Base-by-base conservation (phyloP, 2,329 filamentous ascomycete genomes). In the Aspergillus ruber region DNA sequence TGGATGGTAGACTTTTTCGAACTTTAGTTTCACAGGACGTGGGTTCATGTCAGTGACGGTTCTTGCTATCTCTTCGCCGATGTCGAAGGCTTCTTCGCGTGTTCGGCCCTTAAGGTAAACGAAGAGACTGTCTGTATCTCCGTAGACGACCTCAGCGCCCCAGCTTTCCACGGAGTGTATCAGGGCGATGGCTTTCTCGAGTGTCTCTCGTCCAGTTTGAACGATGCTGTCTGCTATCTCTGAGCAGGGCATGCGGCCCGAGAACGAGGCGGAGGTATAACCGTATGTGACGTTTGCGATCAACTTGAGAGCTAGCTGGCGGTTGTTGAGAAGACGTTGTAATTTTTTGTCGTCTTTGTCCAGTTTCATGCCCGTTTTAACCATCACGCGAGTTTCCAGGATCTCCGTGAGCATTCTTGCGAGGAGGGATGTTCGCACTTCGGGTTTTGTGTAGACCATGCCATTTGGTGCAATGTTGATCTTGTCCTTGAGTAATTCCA, bases 211-310 rank as follows among this genome's bases (percentile, higher is more conserved):
- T 0, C 87, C 93, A 0, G 91, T 95, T 66, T 98, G 91, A 0
- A 98, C 93, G 59, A 98, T 98, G 67, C 89, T 95, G 71, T 98
- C 93, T 6, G 93, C 93, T 54, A 98, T 95, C 67, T 98, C 93
- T 1, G 90, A 89, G 66, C 93, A 98, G 0, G 93, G 93, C 93
- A 98, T 97, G 20, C 93, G 83, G 0, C 93, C 93, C 0, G 91
- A 97, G 67, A 96, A 98, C 0, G 89, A 94, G 0, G 93, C 93
- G 2, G 93, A 97, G 0, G 93, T 93, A 69, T 98, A 98, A 9
- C 93, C 93, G 61, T 98, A 98, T 0, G 93, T 98, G 56, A 98
- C 93, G 59, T 98, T 98, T n/a, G 93, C 93, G 35, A 98, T 88
- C 6, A 98, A 77, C 64, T 98, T 98, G 21, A 98, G 78, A 0